Conservation (phyloP, 1,139 yeast genomes). For the Hyphopichia khmerensis region DNA sequence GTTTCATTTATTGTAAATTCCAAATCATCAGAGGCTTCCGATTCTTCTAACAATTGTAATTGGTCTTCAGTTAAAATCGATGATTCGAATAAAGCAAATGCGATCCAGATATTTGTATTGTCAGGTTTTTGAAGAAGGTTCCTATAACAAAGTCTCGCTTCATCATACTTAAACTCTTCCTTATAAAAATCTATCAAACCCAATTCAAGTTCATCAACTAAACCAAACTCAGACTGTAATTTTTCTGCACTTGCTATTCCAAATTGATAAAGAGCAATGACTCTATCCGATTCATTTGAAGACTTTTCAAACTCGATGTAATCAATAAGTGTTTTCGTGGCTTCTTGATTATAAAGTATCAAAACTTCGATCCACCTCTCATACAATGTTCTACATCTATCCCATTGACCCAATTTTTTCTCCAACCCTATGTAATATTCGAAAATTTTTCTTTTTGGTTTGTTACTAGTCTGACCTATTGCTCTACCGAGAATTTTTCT, state of each 20-base stretch:
- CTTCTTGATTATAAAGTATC: conserved; percentile 47
- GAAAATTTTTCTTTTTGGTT: conserved; percentile 61
- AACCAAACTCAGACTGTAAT: conserved; percentile 12
- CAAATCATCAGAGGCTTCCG: conserved; percentile 42
- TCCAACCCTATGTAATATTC: conserved; percentile 64
- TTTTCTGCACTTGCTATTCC: conserved; percentile 25
- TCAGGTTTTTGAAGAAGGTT: conserved; percentile 34
- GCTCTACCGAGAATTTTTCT: conserved; percentile 73
- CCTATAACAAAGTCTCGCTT: conserved; percentile 56
- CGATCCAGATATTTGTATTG: conserved; percentile 56
- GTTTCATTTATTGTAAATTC: conserved; percentile 53
- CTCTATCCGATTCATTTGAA: conserved; percentile 69
- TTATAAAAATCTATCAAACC: conserved; percentile 57
- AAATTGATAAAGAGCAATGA: conserved; percentile 58
- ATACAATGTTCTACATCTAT: conserved; percentile 70
- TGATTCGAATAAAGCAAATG: conserved; percentile 70
- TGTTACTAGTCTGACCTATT: conserved; percentile 52
- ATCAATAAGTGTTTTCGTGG: conserved; percentile 29
- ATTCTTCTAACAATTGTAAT: conserved; percentile 34
- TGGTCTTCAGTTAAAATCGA: conserved; percentile 61
- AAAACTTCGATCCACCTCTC: conserved; percentile 63
- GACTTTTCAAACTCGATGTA: conserved; percentile 69
- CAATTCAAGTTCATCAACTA: conserved; percentile 29
- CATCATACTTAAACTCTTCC: conserved; percentile 55
- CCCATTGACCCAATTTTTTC: conserved; percentile 64